Conservation (phyloP, 352 stramenopile genomes). For the Aphanomyces astaci region DNA sequence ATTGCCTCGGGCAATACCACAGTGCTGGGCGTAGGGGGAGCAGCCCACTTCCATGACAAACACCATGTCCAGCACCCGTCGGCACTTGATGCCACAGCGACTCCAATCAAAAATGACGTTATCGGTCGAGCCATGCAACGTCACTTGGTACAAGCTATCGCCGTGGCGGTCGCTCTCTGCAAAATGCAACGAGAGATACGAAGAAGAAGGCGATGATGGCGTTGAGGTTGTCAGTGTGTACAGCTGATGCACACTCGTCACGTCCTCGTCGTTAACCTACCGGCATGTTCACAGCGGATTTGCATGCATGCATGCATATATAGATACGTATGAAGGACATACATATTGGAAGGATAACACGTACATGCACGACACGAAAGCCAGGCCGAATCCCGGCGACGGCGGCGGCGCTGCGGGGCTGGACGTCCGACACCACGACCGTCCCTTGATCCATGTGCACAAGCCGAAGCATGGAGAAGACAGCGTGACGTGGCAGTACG, state of each 20-base stretch:
- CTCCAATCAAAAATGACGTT: constrained; percentile 5
- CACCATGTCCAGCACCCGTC: constrained; percentile 16
- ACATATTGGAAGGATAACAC: background rate
- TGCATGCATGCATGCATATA: too few relatives aligned
- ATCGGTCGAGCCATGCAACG: background rate
- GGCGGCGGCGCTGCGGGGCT: background rate
- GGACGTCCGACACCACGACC: constrained; percentile 1
- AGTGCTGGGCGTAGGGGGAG: background rate
- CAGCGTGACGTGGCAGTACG: background rate
- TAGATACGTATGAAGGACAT: too few relatives aligned
- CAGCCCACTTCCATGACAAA: constrained; percentile 15
- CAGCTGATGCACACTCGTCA: constrained; percentile 1
- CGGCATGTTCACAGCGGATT: background rate
- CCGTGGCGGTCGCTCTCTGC: background rate
- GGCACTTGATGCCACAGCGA: constrained; percentile 2
- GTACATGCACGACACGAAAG: constrained; percentile 10
- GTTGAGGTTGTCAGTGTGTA: background rate
- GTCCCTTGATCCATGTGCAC: background rate
- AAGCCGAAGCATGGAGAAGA: background rate
- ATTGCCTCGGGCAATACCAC: constrained; percentile 5
- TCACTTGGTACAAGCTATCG: constrained; percentile 19
- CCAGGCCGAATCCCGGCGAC: constrained; percentile 1
- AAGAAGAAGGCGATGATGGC: background rate
- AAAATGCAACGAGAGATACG: background rate
- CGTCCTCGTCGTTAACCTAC: background rate